Base-by-base conservation (phyloP, 1,139 yeast genomes). In the Hemisphaericaspora xylanilytica region DNA sequence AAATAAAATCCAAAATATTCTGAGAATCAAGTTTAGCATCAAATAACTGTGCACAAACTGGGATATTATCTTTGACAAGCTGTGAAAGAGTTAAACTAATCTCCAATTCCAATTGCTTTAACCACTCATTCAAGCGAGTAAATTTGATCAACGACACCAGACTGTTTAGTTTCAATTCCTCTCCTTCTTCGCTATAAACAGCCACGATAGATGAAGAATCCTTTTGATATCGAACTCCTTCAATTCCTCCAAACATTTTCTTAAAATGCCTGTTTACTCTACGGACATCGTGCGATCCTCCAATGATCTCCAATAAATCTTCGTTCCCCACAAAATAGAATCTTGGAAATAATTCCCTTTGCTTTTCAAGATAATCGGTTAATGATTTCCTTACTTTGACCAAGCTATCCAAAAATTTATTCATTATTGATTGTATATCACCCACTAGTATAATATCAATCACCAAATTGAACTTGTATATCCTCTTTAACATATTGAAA, bases 311-410 rank as follows among this genome's bases (percentile, higher is more conserved):
- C 28, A 92, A 63, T 29, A 92, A 65, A 55, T 90, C 97, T 47
- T 89, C 96, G 54, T 92, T 92, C 5, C 97, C 97, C 28, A 92
- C 66, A 53, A 92, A 90, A 51, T 84, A 89, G 44, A 90, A 85
- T 33, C 97, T 70, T 0, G 96, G 92, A 51, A 85, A 90, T 2
- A 73, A 47, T 35, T 78, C 84, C 47, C 97, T 67, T 53, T 90
- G 96, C 33, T 74, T 77, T 50, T 90, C 97, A 35, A 90, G 68
- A 55, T 82, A 92, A 12, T 86, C 94, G 2, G 82, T 72, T 13
- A 92, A 69, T 0, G 96, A 83, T 39, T 74, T 76, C 39, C 82
- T 75, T 3, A 88, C 76, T 47, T 73, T 78, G 2, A 53, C 55
- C 30, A 90, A 66, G 27, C 82, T 70, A 0, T 81, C 87, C 2